These are phyloP conservation scores for Tolypocladium endophyticum DNA, from an alignment of 2,329 filamentous ascomycete genomes.

Conservation along the genomic window DNA sequence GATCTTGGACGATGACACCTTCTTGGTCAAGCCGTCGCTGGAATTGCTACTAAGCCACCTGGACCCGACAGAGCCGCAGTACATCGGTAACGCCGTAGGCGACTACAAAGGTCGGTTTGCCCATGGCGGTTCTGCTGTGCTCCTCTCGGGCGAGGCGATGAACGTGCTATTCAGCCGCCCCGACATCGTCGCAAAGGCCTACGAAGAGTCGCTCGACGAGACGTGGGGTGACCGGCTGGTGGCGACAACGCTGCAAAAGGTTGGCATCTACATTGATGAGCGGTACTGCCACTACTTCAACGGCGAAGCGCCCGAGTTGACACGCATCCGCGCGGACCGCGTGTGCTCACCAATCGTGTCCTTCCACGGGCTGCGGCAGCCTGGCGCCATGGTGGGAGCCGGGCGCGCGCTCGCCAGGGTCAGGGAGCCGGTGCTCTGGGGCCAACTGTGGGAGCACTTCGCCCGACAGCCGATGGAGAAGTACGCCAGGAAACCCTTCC, in stretches of 20 bases:
- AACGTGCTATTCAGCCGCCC: constrained; percentile 32
- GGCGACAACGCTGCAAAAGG: constrained; percentile 39
- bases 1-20: constrained; percentile 48
- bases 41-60: constrained; percentile 37
- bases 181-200: constrained; percentile 30
- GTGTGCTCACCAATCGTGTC: constrained; percentile 44
- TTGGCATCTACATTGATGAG: constrained; percentile 46
- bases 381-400: constrained; percentile 33
- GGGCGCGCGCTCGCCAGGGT: constrained; percentile 28
- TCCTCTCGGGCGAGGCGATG: constrained; percentile 41
- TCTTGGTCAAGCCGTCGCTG: constrained; percentile 38
- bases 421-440: constrained; percentile 34
- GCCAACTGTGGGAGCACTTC: constrained; percentile 39
- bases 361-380: constrained; percentile 38
- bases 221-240: constrained; percentile 45
- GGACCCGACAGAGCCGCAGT: constrained; percentile 33
- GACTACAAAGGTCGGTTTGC: constrained; percentile 45
- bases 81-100: constrained; percentile 46
- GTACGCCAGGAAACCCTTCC: constrained; percentile 18
- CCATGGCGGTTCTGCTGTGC: constrained; percentile 43
- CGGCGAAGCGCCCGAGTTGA: constrained; percentile 38
- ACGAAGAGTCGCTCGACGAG: constrained; percentile 37
- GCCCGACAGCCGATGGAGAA: constrained; percentile 26
- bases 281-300: constrained; percentile 44
- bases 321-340: constrained; percentile 36